phyloP scores from a whole-genome alignment of 2,329 filamentous ascomycete species.

The Byssochlamys sp. region DNA sequence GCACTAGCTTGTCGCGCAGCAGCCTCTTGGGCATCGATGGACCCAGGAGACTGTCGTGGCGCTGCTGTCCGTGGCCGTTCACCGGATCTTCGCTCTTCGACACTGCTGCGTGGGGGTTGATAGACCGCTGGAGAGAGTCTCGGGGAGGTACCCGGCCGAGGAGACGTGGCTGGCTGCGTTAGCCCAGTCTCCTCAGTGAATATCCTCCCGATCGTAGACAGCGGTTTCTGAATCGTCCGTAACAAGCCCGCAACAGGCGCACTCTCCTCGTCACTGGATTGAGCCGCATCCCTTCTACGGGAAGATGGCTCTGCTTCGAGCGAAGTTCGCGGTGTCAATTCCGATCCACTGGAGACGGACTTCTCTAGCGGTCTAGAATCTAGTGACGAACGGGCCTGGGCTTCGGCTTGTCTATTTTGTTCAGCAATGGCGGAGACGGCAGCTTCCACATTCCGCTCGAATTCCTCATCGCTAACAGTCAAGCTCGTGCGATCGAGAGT shows the following conservation, averaged over 20 bases:
- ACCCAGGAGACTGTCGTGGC: constrained; percentile 24
- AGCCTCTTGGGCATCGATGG: constrained; percentile 69
- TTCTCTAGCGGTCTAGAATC: constrained; percentile 31
- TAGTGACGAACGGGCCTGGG: constrained; percentile 28
- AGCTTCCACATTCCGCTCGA: constrained; percentile 90
- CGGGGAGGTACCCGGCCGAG: constrained; percentile 39
- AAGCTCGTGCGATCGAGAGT: constrained; percentile 87
- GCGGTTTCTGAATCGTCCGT: constrained; percentile 78
- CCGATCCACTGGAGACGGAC: constrained; percentile 42
- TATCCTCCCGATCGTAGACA: constrained; percentile 86
- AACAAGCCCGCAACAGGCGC: constrained; percentile 76
- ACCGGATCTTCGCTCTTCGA: constrained; percentile 19
- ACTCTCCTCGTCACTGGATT: constrained; percentile 56
- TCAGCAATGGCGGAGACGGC: constrained; percentile 93
- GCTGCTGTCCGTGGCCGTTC: constrained; percentile 16
- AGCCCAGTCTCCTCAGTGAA: constrained; percentile 62
- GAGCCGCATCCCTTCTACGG: constrained; percentile 23
- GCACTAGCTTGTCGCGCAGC: constrained; percentile 84
- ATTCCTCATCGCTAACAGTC: constrained; percentile 88
- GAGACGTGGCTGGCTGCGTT: constrained; percentile 30
- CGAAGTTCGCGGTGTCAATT: constrained; percentile 52
- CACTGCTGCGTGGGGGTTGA: constrained; percentile 34
- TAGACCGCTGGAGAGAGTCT: constrained; percentile 42
- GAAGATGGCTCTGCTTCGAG: constrained; percentile 50
- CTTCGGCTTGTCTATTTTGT: constrained; percentile 58